These are phyloP conservation scores for Cyanidium caldarium DNA, from an alignment of 23 red algal genomes.

Conservation along the genomic window DNA sequence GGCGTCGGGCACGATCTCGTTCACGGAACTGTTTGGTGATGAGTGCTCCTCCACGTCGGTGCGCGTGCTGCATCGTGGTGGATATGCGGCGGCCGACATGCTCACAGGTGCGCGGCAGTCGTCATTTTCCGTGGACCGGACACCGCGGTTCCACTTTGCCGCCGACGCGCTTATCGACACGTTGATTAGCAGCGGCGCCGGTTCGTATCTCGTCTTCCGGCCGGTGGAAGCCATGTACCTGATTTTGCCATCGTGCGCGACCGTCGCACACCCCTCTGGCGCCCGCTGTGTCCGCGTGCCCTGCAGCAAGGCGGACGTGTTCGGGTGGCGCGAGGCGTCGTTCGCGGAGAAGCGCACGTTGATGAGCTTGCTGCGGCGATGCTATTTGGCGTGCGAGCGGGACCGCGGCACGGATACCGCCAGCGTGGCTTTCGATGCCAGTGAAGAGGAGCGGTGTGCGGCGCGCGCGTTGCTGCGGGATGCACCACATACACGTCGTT, in stretches of 20 bases:
- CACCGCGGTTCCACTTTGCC: background rate
- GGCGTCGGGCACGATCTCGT: background rate
- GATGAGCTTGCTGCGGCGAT: background rate
- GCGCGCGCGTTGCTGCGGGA: background rate
- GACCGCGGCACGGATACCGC: background rate
- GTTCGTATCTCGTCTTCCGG: background rate
- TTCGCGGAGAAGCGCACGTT: constrained; percentile 1
- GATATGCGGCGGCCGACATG: background rate
- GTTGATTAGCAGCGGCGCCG: background rate
- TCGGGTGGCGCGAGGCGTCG: background rate
- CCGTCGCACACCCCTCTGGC: background rate
- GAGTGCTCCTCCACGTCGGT: background rate
- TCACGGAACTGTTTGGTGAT: background rate
- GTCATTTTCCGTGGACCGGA: background rate
- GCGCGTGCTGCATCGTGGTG: background rate
- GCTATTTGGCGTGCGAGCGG: background rate
- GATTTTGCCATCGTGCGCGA: background rate
- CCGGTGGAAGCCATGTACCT: background rate
- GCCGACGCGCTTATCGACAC: background rate
- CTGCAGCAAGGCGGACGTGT: background rate
- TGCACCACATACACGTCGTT: background rate
- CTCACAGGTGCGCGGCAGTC: background rate
- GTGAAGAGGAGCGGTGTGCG: background rate
- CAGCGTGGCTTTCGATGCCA: background rate
- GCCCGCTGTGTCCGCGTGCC: background rate